Evolutionary conservation across 768 basidiomycete genomes (phyloP), one percentile per base, ranked within the genome.

Genomic region (Mrakia gelida): DNA sequence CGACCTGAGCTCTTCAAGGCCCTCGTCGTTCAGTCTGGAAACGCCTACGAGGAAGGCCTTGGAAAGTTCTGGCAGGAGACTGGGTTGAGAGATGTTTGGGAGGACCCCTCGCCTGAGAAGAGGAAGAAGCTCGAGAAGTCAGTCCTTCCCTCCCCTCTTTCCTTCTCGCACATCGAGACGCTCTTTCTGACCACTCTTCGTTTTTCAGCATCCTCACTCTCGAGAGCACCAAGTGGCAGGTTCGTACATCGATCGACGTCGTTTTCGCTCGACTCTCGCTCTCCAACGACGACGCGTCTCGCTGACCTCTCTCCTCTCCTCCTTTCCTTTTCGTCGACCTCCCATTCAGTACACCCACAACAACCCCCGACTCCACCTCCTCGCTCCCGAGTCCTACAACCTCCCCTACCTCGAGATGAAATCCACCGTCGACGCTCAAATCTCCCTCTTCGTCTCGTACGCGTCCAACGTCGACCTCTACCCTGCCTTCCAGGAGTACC

Each of bases 11-110:
- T 83, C 30, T 84, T 88, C 80, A 86, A 83, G 4, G 88, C 85
- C 3, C 85, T 88, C 80, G 84, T 88, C 79, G 78, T 84, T 2
- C 88, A 88, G 81, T 88, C 87, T 79, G 88, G 87, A 11, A 88
- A 88, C 80, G 86, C 86, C 0, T 88, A 86, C 80, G 83, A 82
- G 5, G 87, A 86, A 49, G 88, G 88, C 0, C 81, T 88, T 7
- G 86, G 86, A 0, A 73, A 54, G 23, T 87, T 86, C 80, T 88
- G 87, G 86, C 77, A 78, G 18, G 76, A 79, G 21, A 68, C 82
- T 23, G 28, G 73, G n/a, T 18, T 52, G 5, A 80, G 59, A 59
- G 59, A 59, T 15, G 59, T 52, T 9, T 82, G 82, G 82, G 13
- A 28, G 11, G 45, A 16, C 28, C 2, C 21, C 3, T 30, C 75